phyloP scores from a whole-genome alignment of 2,329 filamentous ascomycete genomes.

The Monilinia laxa region DNA sequence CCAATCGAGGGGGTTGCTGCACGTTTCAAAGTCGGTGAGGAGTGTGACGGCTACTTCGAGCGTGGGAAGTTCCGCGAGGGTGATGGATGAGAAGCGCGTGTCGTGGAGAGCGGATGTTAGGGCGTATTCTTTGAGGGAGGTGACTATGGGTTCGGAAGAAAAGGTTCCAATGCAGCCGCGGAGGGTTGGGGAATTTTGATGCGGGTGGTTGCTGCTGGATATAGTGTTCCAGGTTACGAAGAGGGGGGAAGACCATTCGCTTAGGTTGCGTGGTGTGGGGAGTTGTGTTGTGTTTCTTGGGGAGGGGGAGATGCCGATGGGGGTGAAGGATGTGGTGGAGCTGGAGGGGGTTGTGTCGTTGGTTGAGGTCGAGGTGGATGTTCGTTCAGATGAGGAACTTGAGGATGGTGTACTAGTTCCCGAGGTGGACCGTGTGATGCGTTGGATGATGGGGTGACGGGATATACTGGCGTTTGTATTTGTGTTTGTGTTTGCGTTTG shows the following conservation, averaged over 20 bases:
- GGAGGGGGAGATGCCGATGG: slow-evolving; percentile 29
- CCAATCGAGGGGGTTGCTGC: slow-evolving; percentile 77
- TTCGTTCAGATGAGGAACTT: slow-evolving; percentile 21
- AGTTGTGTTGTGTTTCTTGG: slow-evolving; percentile 32
- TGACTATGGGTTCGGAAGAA: slow-evolving; percentile 68
- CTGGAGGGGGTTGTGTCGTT: slow-evolving; percentile 48
- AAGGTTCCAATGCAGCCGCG: slow-evolving; percentile 98
- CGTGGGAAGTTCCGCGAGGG: slow-evolving; percentile 52
- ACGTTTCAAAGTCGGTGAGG: slow-evolving; percentile 80
- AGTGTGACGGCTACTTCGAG: slow-evolving; percentile 74
- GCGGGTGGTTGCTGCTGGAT: slow-evolving; percentile 40
- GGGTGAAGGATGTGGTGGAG: slow-evolving; percentile 42
- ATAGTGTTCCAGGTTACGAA: slow-evolving; percentile 88
- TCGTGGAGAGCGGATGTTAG: slow-evolving; percentile 72
- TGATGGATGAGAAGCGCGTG: slow-evolving; percentile 59
- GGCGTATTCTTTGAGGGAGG: slow-evolving; percentile 76
- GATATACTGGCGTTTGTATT: slow-evolving; percentile 13
- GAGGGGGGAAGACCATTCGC: slow-evolving; percentile 61
- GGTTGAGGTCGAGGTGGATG: slow-evolving; percentile 34
- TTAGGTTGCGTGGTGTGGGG: slow-evolving; percentile 34
- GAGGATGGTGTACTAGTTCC: slow-evolving; percentile 15
- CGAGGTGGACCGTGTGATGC: slow-evolving; percentile 25
- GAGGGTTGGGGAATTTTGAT: slow-evolving; percentile 50
- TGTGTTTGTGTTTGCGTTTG: slow-evolving; percentile 5
- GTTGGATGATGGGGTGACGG: slow-evolving; percentile 29